Evolutionary conservation across 164 flowering plant genomes (phyloP).

Genomic region (Macadamia tetraphylla): DNA sequence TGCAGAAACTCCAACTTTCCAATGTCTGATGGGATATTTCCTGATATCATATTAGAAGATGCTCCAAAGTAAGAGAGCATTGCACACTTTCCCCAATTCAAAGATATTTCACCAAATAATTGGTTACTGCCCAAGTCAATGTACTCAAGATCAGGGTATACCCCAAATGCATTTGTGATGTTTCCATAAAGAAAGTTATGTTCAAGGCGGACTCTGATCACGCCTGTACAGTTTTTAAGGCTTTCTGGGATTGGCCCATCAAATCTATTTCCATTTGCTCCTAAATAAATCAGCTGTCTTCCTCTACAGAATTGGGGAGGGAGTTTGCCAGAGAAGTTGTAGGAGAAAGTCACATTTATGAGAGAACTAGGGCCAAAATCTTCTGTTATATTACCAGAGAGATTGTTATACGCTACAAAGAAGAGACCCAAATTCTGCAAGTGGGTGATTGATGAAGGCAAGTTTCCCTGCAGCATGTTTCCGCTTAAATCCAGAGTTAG

Average conservation of each 20-base stretch:
- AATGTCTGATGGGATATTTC: slow-evolving; percentile 21
- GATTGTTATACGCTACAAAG: slow-evolving; percentile 16
- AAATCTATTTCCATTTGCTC: slow-evolving; percentile 15
- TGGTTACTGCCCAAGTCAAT: slow-evolving; percentile 22
- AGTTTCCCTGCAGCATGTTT: slow-evolving; percentile 17
- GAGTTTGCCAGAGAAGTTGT: slow-evolving; percentile 21
- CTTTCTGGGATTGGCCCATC: slow-evolving; percentile 24
- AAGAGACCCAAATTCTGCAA: slow-evolving; percentile 11
- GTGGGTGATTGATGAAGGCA: slow-evolving; percentile 20
- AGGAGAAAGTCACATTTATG: slow-evolving; percentile 9
- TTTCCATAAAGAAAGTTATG: slow-evolving; percentile 17
- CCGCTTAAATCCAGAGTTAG: slow-evolving; percentile 8
- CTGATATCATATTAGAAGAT: slow-evolving; percentile 11
- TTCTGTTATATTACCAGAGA: slow-evolving; percentile 23
- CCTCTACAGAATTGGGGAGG: slow-evolving; percentile 22
- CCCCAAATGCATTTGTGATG: slow-evolving; percentile 26
- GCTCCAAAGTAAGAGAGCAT: slow-evolving; percentile 10
- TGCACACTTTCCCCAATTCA: slow-evolving; percentile 26
- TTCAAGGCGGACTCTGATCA: slow-evolving; percentile 18
- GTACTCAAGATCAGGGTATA: slow-evolving; percentile 20
- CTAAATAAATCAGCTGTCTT: slow-evolving; percentile 14
- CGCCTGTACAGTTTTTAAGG: slow-evolving; percentile 17
- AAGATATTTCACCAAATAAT: slow-evolving; percentile 25
- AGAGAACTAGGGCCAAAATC: slow-evolving; percentile 20
- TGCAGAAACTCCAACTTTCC: slow-evolving; percentile 2